phyloP scores from a whole-genome alignment of 2,329 filamentous ascomycete genomes.

The Alternaria metachromatica region DNA sequence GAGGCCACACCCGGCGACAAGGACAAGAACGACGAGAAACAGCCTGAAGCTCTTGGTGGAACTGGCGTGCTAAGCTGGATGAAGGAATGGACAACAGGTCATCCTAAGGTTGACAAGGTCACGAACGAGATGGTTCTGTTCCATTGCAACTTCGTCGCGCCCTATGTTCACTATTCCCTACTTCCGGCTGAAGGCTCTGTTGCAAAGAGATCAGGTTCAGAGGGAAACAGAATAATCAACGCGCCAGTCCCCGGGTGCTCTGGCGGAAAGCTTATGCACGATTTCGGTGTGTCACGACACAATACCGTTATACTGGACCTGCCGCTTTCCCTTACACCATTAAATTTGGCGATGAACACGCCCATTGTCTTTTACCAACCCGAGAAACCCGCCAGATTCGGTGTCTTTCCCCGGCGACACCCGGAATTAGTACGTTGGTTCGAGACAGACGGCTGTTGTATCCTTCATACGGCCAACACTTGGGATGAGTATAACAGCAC shows the following conservation, averaged over 20 bases:
- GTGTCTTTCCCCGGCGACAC: constrained; percentile 68
- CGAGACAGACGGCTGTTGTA: constrained; percentile 70
- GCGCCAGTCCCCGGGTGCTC: constrained; percentile 65
- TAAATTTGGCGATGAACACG: constrained; percentile 64
- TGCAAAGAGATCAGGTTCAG: neutral
- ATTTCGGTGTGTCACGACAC: constrained; percentile 70
- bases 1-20: constrained; percentile 45
- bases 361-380: constrained; percentile 68
- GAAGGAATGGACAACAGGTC: constrained; percentile 74
- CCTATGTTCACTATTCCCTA: constrained; percentile 72
- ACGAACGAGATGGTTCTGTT: constrained; percentile 72
- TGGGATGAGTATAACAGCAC: constrained; percentile 63
- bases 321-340: constrained; percentile 69
- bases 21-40: constrained; percentile 21
- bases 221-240: constrained; percentile 53
- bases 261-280: constrained; percentile 76
- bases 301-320: constrained; percentile 74
- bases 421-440: constrained; percentile 69
- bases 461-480: constrained; percentile 75
- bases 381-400: constrained; percentile 65
- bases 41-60: constrained; percentile 57
- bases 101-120: constrained; percentile 69
- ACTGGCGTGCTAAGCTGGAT: constrained; percentile 65
- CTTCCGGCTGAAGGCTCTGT: constrained; percentile 48
- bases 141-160: constrained; percentile 69